These are phyloP conservation scores for Leucosporidium scottii DNA, from an alignment of 768 basidiomycete genomes.

Conservation along the genomic window DNA sequence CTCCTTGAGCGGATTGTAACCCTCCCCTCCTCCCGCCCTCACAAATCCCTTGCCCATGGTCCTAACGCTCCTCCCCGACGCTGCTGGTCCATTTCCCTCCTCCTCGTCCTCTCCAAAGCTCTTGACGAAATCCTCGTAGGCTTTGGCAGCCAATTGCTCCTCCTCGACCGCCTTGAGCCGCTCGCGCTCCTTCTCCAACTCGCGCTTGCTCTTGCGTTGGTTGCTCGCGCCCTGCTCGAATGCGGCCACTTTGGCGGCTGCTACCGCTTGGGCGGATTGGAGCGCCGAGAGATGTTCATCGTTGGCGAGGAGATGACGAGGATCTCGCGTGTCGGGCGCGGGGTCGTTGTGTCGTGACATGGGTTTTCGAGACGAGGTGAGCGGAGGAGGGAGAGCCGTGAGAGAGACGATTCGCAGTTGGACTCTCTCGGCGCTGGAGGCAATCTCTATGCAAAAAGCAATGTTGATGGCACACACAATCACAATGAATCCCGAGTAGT, in stretches of 20 bases:
- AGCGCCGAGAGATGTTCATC: neutral
- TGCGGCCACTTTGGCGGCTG: conserved; percentile 14
- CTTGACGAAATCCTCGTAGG: conserved; percentile 60
- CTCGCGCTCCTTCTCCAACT: conserved; percentile 86
- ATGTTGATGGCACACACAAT: too few species aligned
- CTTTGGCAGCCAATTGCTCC: conserved; percentile 48
- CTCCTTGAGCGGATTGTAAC: conserved; percentile 41
- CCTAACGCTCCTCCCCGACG: conserved; percentile 1
- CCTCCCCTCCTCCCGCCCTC: conserved; percentile 52
- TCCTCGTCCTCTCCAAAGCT: conserved; percentile 69
- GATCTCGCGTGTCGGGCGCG: too few species aligned
- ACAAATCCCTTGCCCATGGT: conserved; percentile 51
- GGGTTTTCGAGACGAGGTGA: too few species aligned
- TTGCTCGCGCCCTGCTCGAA: conserved; percentile 17
- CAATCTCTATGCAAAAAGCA: too few species aligned
- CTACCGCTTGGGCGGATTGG: conserved; percentile 9
- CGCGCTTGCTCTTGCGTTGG: conserved; percentile 66
- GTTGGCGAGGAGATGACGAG: neutral
- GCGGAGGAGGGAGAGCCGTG: too few species aligned
- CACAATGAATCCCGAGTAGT: too few species aligned
- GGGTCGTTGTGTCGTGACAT: too few species aligned
- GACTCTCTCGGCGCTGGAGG: too few species aligned
- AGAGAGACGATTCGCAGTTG: too few species aligned
- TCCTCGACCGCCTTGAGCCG: conserved; percentile 45
- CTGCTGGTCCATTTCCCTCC: conserved; percentile 45